Conservation (phyloP, 2,329 filamentous ascomycete species). For the Blastomyces parvus region DNA sequence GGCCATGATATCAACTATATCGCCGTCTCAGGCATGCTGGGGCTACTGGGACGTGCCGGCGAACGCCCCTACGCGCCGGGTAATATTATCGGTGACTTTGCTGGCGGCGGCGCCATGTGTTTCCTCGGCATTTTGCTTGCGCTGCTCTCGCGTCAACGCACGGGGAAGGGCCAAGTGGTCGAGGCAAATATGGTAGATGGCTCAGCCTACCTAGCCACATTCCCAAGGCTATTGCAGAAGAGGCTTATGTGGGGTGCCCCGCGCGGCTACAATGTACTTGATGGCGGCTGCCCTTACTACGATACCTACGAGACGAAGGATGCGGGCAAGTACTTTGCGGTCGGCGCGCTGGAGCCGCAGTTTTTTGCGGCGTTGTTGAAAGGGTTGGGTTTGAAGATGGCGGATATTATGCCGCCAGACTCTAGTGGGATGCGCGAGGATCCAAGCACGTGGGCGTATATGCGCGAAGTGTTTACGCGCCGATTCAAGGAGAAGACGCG, state of each 20-base stretch:
- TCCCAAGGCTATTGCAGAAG: slow-evolving; percentile 60
- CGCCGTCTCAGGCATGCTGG: slow-evolving; percentile 70
- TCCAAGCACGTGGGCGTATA: slow-evolving; percentile 55
- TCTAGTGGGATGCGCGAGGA: slow-evolving; percentile 51
- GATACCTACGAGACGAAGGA: slow-evolving; percentile 80
- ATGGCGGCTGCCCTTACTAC: slow-evolving; percentile 81
- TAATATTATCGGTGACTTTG: slow-evolving; percentile 86
- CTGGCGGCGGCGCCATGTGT: slow-evolving; percentile 72
- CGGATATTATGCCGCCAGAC: slow-evolving; percentile 31
- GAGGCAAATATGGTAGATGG: slow-evolving; percentile 98
- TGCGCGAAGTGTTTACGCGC: slow-evolving; percentile 51
- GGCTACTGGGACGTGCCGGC: slow-evolving; percentile 60
- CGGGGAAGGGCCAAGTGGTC: slow-evolving; percentile 72
- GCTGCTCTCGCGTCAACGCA: slow-evolving; percentile 54
- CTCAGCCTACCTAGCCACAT: slow-evolving; percentile 64
- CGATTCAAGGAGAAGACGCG: slow-evolving; percentile 63
- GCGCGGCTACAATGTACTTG: slow-evolving; percentile 67
- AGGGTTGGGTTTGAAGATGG: slow-evolving; percentile 52
- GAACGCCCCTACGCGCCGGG: slow-evolving; percentile 67
- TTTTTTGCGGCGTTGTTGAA: slow-evolving; percentile 64
- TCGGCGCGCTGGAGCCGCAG: slow-evolving; percentile 82
- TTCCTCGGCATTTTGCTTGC: slow-evolving; percentile 77
- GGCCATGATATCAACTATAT: slow-evolving; percentile 97
- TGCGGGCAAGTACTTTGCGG: slow-evolving; percentile 62
- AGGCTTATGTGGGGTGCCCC: slow-evolving; percentile 52